Conservation (phyloP, 768 basidiomycete genomes). For the Mycena galopus region DNA sequence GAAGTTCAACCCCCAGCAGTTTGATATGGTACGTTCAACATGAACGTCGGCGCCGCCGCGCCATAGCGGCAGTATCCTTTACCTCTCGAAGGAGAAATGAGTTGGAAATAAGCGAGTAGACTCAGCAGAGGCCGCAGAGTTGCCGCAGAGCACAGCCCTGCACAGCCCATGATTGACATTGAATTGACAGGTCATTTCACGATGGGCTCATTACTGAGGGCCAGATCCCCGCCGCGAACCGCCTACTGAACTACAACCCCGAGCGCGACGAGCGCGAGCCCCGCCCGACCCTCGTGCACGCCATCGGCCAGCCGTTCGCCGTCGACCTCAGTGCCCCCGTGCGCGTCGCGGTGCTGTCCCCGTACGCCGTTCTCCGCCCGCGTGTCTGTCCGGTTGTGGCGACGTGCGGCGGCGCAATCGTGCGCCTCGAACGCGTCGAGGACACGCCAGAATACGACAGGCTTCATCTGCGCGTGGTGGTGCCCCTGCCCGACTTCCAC, state of each 20-base stretch:
- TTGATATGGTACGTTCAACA: too few species aligned
- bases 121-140: too few species aligned
- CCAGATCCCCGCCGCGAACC: not conserved
- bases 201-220: not conserved
- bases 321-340: not conserved
- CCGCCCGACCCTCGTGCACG: not conserved
- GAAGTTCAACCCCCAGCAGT: too few species aligned
- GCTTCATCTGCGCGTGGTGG: not conserved
- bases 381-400: not conserved
- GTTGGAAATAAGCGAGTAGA: too few species aligned
- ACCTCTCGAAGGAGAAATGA: too few species aligned
- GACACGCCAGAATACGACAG: not conserved
- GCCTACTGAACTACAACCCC: not conserved
- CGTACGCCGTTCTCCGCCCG: not conserved
- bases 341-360: not conserved
- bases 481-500: not conserved
- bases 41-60: too few species aligned
- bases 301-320: not conserved
- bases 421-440: not conserved
- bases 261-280: too few species aligned
- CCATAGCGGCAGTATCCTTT: too few species aligned
- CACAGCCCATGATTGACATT: too few species aligned
- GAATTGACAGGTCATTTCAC: too few species aligned
- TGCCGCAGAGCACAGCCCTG: too few species aligned
- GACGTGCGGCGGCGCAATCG: not conserved